Base-by-base conservation (phyloP, 129 eudicot genomes). In the Helichrysum umbraculigerum region DNA sequence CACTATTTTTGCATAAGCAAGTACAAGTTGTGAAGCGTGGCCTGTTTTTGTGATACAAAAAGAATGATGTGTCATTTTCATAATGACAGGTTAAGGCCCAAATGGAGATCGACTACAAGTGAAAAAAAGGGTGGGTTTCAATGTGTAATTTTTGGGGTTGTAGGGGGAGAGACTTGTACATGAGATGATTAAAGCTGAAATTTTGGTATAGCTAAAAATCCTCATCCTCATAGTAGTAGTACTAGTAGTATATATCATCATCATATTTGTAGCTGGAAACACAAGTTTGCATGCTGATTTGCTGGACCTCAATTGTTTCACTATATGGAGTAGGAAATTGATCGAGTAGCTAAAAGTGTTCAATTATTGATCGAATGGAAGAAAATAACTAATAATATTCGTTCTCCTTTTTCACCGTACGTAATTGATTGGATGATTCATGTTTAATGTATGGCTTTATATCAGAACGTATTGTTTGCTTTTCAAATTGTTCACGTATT, bases 111-210 rank as follows among this genome's bases (percentile, higher is more conserved):
- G n/a, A n/a, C n/a, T 7, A 25, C 28, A 29, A 44, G n/a, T 39
- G 30, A 68, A 61, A 59, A 52, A 47, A 47, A 47, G 54, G 54
- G 17, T 47, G 54, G 68, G 20, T 25, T 67, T 17, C 17, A 17
- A 7, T 69, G 63, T 69, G 63, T 41, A 70, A 32, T n/a, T 54
- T 56, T 47, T 60, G 25, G 7, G 62, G 12, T 42, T 12, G 47
- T 47, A 47, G 71, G 62, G 68, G 70, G 62, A 30, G 76, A 50
- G 39, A 70, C 56, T 14, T 70, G 82, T 71, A 78, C 39, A 78
- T 78, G 76, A 77, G 76, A 77, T 17, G 32, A 58, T 69, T 77
- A 71, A 39, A 71, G 34, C 14, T 47, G 72, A 78, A 71, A 63
- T 79, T 79, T 79, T 71, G 82, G 66, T 47, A 25, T 25, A 78